A percentile compares a stretch with the other conserved stretches of the same genome.
phyloP scores from a whole-genome alignment of 495 filamentous ascomycete species.

The Delitschia confertaspora region DNA sequence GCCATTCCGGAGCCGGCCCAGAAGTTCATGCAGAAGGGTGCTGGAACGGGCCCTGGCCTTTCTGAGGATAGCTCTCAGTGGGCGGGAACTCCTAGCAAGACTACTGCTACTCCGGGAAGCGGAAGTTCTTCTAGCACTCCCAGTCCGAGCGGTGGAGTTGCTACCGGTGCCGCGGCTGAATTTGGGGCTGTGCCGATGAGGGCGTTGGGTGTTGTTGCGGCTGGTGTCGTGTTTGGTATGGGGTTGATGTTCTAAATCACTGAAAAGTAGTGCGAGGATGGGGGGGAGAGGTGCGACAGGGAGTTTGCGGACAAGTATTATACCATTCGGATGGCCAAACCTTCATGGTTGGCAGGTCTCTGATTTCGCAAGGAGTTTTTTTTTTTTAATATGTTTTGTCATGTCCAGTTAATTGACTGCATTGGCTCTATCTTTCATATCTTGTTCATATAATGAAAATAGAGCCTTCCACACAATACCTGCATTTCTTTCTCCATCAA shows the following conservation, averaged over 20 bases:
- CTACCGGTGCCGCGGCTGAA: slow-evolving; percentile 2
- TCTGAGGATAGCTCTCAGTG: slow-evolving; percentile 60
- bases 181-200: slow-evolving; percentile 7
- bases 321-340: too few species aligned
- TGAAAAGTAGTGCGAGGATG: too few species aligned
- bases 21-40: slow-evolving; percentile 60
- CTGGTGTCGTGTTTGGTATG: slow-evolving; percentile 8
- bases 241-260: slow-evolving; percentile 11
- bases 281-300: too few species aligned
- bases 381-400: too few species aligned
- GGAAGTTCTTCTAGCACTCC: slow-evolving; percentile 42
- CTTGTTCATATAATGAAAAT: too few species aligned
- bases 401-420: too few species aligned
- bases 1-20: slow-evolving; percentile 60
- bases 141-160: slow-evolving; percentile 8
- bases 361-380: too few species aligned
- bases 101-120: slow-evolving; percentile 52
- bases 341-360: too few species aligned
- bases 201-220: slow-evolving; percentile 12
- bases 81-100: slow-evolving; percentile 48
- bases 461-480: too few species aligned
- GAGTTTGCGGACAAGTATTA: too few species aligned
- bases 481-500: too few species aligned
- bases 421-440: too few species aligned
- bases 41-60: slow-evolving; percentile 60